A percentile compares a stretch with the other conserved stretches of the same genome.
phyloP scores from a whole-genome alignment of 2,329 filamentous ascomycete genomes.

The Chaetomium sp. region DNA sequence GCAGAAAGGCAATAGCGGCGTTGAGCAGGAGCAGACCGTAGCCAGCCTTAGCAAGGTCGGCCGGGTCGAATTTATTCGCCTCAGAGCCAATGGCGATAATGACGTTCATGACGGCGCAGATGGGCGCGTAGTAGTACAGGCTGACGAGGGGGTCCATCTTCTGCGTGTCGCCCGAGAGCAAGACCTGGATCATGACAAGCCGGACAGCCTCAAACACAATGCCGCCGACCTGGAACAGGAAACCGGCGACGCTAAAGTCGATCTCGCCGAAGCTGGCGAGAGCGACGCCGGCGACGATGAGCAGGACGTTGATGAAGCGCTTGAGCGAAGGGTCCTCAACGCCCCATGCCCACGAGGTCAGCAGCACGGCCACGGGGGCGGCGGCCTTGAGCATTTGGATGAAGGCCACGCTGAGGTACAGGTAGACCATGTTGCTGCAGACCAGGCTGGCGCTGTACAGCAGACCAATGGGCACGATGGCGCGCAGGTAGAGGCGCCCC shows the following conservation, averaged over 20 bases:
- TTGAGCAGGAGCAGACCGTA: conserved; percentile 58
- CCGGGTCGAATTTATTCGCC: conserved; percentile 56
- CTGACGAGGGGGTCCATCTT: conserved; percentile 87
- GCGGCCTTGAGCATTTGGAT: conserved; percentile 95
- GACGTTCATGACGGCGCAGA: conserved; percentile 76
- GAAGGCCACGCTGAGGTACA: conserved; percentile 89
- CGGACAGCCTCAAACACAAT: conserved; percentile 76
- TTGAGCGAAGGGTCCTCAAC: conserved; percentile 41
- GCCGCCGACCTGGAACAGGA: conserved; percentile 65
- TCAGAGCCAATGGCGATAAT: conserved; percentile 65
- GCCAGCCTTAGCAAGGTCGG: conserved; percentile 60
- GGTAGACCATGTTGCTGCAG: conserved; percentile 87
- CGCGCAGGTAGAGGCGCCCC: conserved; percentile 78
- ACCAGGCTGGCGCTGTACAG: conserved; percentile 93
- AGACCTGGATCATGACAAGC: conserved; percentile 77
- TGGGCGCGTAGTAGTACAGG: conserved; percentile 83
- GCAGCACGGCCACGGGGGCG: conserved; percentile 59
- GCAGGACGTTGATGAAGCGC: conserved; percentile 42
- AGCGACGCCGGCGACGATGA: conserved; percentile 48
- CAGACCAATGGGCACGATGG: conserved; percentile 85
- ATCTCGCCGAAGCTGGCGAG: conserved; percentile 58
- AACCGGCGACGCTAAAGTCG: conserved; percentile 58
- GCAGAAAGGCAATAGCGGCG: conserved; percentile 69
- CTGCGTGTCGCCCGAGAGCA: conserved; percentile 67
- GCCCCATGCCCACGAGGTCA: conserved; percentile 56